phyloP scores from a whole-genome alignment of 129 eudicot genomes.

The Mikania micrantha region DNA sequence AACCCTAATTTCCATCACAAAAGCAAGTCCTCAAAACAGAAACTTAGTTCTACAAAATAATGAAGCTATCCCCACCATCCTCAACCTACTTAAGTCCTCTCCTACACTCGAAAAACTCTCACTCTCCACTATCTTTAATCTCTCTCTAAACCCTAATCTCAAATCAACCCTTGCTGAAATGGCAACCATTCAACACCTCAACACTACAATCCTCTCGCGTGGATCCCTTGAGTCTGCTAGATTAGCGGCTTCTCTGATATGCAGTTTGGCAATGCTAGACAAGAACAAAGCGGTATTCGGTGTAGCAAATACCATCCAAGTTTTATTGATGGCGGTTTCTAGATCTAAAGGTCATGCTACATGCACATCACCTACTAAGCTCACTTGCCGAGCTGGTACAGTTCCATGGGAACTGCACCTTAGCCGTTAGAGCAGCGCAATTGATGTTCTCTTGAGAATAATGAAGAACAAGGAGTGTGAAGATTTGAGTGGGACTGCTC shows the following conservation, averaged over 20 bases:
- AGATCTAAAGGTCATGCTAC: slow-evolving; percentile 14
- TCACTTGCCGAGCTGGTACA: slow-evolving; percentile 66
- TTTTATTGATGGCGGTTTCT: slow-evolving; percentile 31
- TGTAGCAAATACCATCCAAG: slow-evolving; percentile 52
- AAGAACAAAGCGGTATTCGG: slow-evolving; percentile 83
- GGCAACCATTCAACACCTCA: slow-evolving; percentile 51
- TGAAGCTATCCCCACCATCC: slow-evolving; percentile 34
- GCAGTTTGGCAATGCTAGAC: slow-evolving; percentile 78
- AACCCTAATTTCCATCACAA: slow-evolving; percentile 51
- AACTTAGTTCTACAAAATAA: slow-evolving; percentile 49
- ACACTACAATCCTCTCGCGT: slow-evolving; percentile 34
- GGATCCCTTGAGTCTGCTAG: slow-evolving; percentile 41
- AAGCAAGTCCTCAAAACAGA: slow-evolving; percentile 58
- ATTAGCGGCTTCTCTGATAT: slow-evolving; percentile 63
- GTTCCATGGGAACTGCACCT: slow-evolving; percentile 72
- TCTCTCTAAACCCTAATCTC: slow-evolving; percentile 66
- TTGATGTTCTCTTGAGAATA: slow-evolving; percentile 36
- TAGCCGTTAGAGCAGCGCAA: slow-evolving; percentile 60
- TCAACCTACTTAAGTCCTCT: slow-evolving; percentile 33
- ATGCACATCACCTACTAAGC: slow-evolving; percentile 70
- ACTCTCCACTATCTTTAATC: slow-evolving; percentile 62
- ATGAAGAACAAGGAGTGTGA: slow-evolving; percentile 43
- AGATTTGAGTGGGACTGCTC: slow-evolving; percentile 62
- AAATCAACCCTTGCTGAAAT: slow-evolving; percentile 44
- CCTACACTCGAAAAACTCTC: slow-evolving; percentile 36